Base-by-base conservation (phyloP, 2,329 filamentous ascomycete species). In the Claviceps purpurea region DNA sequence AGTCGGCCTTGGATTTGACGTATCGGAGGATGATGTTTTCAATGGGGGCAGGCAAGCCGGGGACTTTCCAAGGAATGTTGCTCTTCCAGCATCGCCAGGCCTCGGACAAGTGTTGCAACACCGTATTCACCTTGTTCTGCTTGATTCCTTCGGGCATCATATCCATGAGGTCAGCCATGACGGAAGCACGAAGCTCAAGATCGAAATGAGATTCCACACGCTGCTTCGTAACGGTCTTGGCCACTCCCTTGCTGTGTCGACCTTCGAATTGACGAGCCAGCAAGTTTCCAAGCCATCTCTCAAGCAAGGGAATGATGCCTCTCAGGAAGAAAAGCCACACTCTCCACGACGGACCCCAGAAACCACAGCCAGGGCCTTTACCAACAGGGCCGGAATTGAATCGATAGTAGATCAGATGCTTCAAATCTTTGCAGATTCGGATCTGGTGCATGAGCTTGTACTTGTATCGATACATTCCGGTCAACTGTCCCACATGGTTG, bases 81-180 rank as follows among this genome's bases (percentile, higher is more conserved):
- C 90, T 96, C 83, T 98, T 98, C 93, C 93, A 98, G 73, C 93
- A 98, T 72, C 93, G 81, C 93, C 93, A 98, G 14, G 93, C 93
- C 72, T 98, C 93, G 0, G 91, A 97, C 43, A 98, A 72, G 76
- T 98, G 94, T 64, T 97, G 93, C 51, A 98, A 74, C 45, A 98
- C 91, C 1, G 90, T 95, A 68, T 98, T 95, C 68, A 98, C 89
- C 72, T 98, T 98, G 74, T 93, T 98, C 67, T 98, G 93, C 69
- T 96, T 96, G 73, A 98, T 97, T 59, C 93, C 93, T 66, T 98
- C 94, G 0, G 93, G 93, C 93, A 98, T 98, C 94, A 98, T 98
- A 64, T 98, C 93, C 87, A 96, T 96, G 49, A 98, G 75, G 70
- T 98, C 93, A 45, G 91, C 89, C 91, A 98, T 98, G 58, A 98